These are phyloP conservation scores for Acacia acuminata DNA, from an alignment of 306 rosid species.

Conservation along the genomic window DNA sequence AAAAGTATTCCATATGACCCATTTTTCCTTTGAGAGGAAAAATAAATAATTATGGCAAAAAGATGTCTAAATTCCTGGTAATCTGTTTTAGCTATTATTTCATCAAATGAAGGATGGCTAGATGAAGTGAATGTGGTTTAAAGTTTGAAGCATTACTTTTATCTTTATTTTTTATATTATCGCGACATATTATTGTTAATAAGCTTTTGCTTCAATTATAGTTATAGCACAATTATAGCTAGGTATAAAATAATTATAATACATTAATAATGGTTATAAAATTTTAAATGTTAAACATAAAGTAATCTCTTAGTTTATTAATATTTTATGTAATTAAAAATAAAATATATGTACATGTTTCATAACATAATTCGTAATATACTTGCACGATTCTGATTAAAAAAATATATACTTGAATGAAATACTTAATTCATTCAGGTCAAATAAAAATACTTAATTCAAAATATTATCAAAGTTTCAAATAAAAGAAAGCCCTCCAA, in stretches of 20 bases:
- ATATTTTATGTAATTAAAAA: too few relatives aligned
- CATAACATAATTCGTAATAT: background rate
- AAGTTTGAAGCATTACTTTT: conserved; percentile 14
- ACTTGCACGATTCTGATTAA: too few relatives aligned
- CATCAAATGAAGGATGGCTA: conserved; percentile 19
- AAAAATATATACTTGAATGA: too few relatives aligned
- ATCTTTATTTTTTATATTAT: background rate
- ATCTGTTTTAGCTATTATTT: conserved; percentile 26
- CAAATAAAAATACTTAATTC: too few relatives aligned
- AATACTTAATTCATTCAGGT: too few relatives aligned
- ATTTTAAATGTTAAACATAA: background rate
- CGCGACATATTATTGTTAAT: background rate
- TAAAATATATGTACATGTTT: background rate
- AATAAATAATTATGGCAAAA: background rate
- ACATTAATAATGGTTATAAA: background rate
- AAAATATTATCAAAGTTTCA: background rate
- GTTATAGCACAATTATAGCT: too few relatives aligned
- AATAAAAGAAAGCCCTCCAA: background rate
- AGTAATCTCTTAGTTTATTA: too few relatives aligned
- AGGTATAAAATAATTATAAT: background rate
- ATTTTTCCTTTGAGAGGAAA: background rate
- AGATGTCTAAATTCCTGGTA: conserved; percentile 33
- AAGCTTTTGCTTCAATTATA: background rate
- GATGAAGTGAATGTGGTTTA: conserved; percentile 39
- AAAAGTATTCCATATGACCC: conserved; percentile 20